These are phyloP conservation scores for Apostasia ramifera DNA, from an alignment of 106 monocot species.

Conservation along the genomic window DNA sequence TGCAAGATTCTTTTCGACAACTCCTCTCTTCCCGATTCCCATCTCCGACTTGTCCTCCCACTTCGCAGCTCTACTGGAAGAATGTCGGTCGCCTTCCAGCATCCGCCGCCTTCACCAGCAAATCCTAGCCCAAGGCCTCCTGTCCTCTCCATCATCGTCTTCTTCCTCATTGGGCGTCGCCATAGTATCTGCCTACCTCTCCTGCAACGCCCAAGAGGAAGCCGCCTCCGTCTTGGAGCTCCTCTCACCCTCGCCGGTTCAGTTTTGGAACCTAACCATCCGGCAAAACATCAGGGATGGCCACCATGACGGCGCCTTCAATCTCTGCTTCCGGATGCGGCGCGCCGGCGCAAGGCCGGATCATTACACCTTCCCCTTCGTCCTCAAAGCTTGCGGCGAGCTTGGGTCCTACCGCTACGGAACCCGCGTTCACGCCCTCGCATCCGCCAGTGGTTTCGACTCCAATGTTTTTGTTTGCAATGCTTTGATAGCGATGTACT, in stretches of 20 bases:
- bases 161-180: conserved; percentile 16
- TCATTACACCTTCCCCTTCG: conserved; percentile 65
- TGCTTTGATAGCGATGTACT: conserved; percentile 65
- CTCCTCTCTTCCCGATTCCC: background rate
- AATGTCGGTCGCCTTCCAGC: conserved; percentile 39
- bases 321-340: conserved; percentile 32
- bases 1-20: conserved; percentile 9
- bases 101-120: conserved; percentile 48
- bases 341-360: conserved; percentile 41
- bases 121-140: conserved; percentile 31
- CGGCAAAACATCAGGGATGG: conserved; percentile 33
- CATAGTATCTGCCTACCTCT: conserved; percentile 37
- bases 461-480: conserved; percentile 86
- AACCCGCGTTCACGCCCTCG: conserved; percentile 36
- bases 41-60: background rate
- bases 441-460: conserved; percentile 49
- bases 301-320: conserved; percentile 34
- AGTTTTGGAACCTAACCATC: conserved; percentile 67
- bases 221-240: conserved; percentile 39
- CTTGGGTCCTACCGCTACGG: conserved; percentile 54
- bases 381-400: conserved; percentile 72
- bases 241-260: conserved; percentile 34
- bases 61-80: conserved; percentile 20
- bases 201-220: conserved; percentile 24
- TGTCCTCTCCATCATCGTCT: background rate